Base-by-base conservation (phyloP, 2,329 filamentous ascomycete genomes). In the Ophidiomyces ophidiicola region DNA sequence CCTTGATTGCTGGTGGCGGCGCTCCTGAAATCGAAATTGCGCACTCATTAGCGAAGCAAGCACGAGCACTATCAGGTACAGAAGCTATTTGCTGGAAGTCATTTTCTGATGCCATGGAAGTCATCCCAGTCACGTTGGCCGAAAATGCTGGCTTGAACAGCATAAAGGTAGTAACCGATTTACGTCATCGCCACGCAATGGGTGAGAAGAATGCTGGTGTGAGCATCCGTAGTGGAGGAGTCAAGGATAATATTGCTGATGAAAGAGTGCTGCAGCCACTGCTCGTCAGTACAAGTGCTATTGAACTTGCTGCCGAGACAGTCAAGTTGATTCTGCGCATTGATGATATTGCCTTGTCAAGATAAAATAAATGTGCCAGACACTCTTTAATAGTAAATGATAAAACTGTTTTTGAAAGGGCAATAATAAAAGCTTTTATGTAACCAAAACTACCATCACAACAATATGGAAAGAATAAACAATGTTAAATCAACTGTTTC, bases 1-100 rank as follows among this genome's bases (percentile, higher is more conserved):
- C 90, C n/a, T 76, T 98, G 42, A 93, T 98, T 53, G 88, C 92
- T 10, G 90, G 90, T 62, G 90, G 90, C 55, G 90, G 90, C 58
- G 90, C 90, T 1, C 84, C 90, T 18, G 90, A 98, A 64, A 92
- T 96, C 54, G 87, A 96, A 65, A 88, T 98, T 53, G 84, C 90
- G 15, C 82, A 90, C 39, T 75, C 84, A 55, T 74, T 98, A 23
- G 77, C 81, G 42, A 80, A 83, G 63, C 81, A 83, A 56, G 77
- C 88, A 6, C 82, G 87, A 50, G 78, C 80, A 53, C 71, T 94
- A 44, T 79, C 80, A 0, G 92, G 92, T 44, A 94, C 90, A 4
- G 90, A 98, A 62, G 78, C 86, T 26, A 94, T 96, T 57, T 98
- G 90, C 75, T 98, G 85, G 84, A 96, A 94, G 68, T 88, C 88